A percentile compares a stretch with the other conserved stretches of the same genome.
These are phyloP conservation scores for Schizosaccharomyces lindneri DNA, from an alignment of 805 yeast species.

Conservation along the genomic window DNA sequence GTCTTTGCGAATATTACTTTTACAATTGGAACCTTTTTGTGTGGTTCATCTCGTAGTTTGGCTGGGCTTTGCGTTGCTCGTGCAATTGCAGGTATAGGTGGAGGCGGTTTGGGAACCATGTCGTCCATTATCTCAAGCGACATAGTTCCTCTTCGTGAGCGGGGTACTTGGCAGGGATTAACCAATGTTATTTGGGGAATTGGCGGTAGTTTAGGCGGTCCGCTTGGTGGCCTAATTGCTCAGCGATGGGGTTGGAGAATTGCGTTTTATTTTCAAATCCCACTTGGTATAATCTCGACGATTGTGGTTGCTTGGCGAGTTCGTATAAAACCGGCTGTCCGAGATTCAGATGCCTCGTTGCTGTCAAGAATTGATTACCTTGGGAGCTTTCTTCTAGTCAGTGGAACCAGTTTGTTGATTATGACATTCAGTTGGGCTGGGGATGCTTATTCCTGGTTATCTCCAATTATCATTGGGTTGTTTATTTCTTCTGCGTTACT, in stretches of 20 bases:
- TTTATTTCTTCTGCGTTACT: constrained; percentile 14
- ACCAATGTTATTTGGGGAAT: constrained; percentile 50
- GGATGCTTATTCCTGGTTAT: constrained; percentile 23
- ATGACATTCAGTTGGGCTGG: constrained; percentile 46
- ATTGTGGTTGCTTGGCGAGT: constrained; percentile 13
- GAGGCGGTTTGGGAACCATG: constrained; percentile 64
- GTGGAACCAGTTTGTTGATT: constrained; percentile 33
- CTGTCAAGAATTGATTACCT: constrained; percentile 36
- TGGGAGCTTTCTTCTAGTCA: constrained; percentile 39
- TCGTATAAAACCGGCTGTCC: constrained; percentile 6
- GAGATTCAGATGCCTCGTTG: constrained; percentile 18
- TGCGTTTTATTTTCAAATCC: constrained; percentile 19
- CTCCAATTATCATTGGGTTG: constrained; percentile 19
- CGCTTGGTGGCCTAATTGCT: constrained; percentile 29
- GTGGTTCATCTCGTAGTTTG: constrained; percentile 17
- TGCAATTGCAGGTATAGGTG: constrained; percentile 67
- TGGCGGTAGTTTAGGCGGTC: constrained; percentile 54
- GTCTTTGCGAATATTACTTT: constrained; percentile 21
- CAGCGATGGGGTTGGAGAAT: constrained; percentile 38
- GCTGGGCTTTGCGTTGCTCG: constrained; percentile 15
- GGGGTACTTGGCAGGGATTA: constrained; percentile 67
- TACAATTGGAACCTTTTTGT: constrained; percentile 23
- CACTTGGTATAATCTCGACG: constrained; percentile 16
- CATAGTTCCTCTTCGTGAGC: constrained; percentile 42
- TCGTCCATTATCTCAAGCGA: constrained; percentile 58